These are phyloP conservation scores for Vitis rupestris DNA, from an alignment of 164 flowering plant species.

Conservation along the genomic window DNA sequence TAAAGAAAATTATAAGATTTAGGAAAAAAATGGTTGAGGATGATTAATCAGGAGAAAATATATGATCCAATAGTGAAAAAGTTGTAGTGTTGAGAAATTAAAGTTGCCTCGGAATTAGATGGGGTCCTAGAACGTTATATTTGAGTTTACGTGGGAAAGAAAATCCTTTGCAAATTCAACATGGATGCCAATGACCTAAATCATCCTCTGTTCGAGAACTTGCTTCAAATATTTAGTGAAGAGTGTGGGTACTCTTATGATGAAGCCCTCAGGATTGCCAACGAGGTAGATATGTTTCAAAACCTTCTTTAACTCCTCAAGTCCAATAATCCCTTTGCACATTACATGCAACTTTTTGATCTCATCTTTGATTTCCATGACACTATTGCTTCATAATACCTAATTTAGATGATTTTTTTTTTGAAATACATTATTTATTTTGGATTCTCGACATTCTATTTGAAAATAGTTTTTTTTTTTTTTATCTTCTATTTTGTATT, in stretches of 20 bases:
- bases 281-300: conserved; percentile 32
- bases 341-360: conserved; percentile 36
- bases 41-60: conserved; percentile 3
- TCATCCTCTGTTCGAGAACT: conserved; percentile 35
- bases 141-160: conserved; percentile 33
- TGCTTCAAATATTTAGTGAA: conserved; percentile 31
- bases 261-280: conserved; percentile 41
- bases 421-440: too few species aligned
- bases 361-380: conserved; percentile 27
- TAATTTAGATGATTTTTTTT: too few species aligned
- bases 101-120: conserved; percentile 15
- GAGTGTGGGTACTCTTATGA: conserved; percentile 40
- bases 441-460: too few species aligned
- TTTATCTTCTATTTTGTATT: too few species aligned
- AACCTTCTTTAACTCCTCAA: conserved; percentile 30
- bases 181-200: conserved; percentile 38
- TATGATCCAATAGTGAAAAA: conserved; percentile 16
- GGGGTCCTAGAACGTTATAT: conserved; percentile 30
- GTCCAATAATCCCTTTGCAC: conserved; percentile 29
- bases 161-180: conserved; percentile 29
- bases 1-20: too few species aligned
- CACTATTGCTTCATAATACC: background rate
- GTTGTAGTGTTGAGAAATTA: conserved; percentile 14
- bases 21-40: background rate
- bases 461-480: too few species aligned